A percentile compares a stretch with the other conserved stretches of the same genome.
These are phyloP conservation scores for Batkoa obscura DNA, from an alignment of 371 early-diverging fungal species.

Conservation along the genomic window DNA sequence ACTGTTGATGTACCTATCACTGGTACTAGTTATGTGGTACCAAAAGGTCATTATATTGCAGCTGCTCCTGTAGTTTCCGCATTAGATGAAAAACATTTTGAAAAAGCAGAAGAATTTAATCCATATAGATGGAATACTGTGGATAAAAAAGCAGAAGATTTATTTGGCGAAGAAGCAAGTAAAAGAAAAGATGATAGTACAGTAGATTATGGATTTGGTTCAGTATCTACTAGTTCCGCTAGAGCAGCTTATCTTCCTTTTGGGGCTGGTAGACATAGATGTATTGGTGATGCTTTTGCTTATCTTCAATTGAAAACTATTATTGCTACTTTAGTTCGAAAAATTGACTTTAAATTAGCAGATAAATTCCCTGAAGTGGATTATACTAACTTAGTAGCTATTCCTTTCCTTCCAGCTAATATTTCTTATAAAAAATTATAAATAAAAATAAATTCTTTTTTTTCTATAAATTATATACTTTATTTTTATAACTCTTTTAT, in stretches of 20 bases:
- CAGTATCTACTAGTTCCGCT: slow-evolving; percentile 53
- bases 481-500: too few relatives aligned
- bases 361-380: slow-evolving; percentile 60
- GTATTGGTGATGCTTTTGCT: slow-evolving; percentile 94
- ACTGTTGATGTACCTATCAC: slow-evolving; percentile 38
- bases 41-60: slow-evolving; percentile 72
- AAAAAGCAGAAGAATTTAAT: slow-evolving; percentile 53
- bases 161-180: slow-evolving; percentile 13
- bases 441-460: not conserved
- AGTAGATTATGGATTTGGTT: slow-evolving; percentile 71
- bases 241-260: slow-evolving; percentile 82
- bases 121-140: slow-evolving; percentile 50
- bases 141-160: not conserved
- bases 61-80: slow-evolving; percentile 71
- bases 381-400: slow-evolving; percentile 75
- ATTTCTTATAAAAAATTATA: not conserved
- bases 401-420: slow-evolving; percentile 6
- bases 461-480: too few relatives aligned
- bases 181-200: slow-evolving; percentile 7
- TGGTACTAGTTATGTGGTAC: slow-evolving; percentile 61
- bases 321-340: slow-evolving; percentile 52
- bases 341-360: slow-evolving; percentile 42
- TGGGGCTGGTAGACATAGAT: slow-evolving; percentile 95
- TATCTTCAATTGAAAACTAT: slow-evolving; percentile 90
- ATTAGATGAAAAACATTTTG: slow-evolving; percentile 54